Percentiles rank a stretch among this genome's conserved stretches.
Conservation (phyloP, 2,329 filamentous ascomycete genomes). For the Tolypocladium paradoxum region DNA sequence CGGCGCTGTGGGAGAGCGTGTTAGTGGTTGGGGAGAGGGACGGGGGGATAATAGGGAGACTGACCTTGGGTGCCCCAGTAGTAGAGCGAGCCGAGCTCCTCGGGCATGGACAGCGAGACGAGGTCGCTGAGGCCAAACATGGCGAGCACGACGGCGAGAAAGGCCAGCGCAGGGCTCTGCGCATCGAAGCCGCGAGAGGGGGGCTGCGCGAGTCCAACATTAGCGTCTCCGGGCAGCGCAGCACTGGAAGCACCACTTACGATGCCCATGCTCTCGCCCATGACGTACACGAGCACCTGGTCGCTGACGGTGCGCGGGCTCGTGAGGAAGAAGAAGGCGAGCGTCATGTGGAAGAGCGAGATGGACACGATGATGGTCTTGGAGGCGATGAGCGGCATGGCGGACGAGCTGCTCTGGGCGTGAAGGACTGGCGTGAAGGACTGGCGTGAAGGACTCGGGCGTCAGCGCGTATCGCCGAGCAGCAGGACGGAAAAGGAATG, state of each 20-base stretch:
- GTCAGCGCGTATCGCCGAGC: neutral
- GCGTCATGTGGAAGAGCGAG: constrained; percentile 73
- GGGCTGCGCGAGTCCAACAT: constrained; percentile 33
- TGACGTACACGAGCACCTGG: constrained; percentile 67
- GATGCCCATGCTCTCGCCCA: constrained; percentile 76
- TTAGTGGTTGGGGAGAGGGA: constrained; percentile 2
- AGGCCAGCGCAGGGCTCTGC: constrained; percentile 59
- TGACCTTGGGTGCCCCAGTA: constrained; percentile 58
- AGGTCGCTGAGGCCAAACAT: constrained; percentile 53
- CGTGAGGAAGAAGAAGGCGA: constrained; percentile 75
- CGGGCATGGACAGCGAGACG: constrained; percentile 54
- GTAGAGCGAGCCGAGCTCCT: constrained; percentile 51
- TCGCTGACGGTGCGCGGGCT: constrained; percentile 63
- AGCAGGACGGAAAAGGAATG: neutral
- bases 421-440: neutral
- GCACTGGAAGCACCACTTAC: constrained; percentile 41
- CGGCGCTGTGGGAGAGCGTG: constrained; percentile 33
- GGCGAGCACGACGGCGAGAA: constrained; percentile 59
- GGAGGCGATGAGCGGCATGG: constrained; percentile 73
- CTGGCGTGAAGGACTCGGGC: neutral
- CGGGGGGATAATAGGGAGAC: constrained; percentile 32
- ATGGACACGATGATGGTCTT: constrained; percentile 72
- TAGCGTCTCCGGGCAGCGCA: too few species aligned
- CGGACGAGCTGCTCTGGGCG: constrained; percentile 8
- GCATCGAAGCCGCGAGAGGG: constrained; percentile 56